Base-by-base conservation (phyloP, 1,284 basidiomycete genomes). In the Malassezia caprae region DNA sequence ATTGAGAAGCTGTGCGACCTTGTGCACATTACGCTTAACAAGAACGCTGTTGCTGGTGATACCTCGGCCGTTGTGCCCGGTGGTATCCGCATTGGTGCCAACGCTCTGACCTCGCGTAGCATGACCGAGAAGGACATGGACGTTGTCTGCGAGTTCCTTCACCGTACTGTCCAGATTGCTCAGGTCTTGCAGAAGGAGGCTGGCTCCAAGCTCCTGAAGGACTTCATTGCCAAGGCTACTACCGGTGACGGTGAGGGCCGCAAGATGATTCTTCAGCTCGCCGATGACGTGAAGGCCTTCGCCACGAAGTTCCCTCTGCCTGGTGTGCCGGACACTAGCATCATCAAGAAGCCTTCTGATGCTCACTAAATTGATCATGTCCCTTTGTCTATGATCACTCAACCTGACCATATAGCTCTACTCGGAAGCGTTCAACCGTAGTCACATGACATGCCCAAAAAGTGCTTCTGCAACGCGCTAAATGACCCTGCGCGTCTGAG, bases 1-100 rank as follows among this genome's bases (percentile, higher is more conserved):
- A 84, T 99, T 59, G 91, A 96, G 81, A 96, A 96, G 82, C 84
- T 99, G 69, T 94, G 91, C 76, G 94, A 98, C 76, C 81, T 94
- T 52, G 84, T 89, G 73, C 90, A 90, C 68, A 96, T 99, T 52
- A 73, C 71, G 4, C 62, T 65, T 58, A 56, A 75, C 88, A 87
- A 96, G 80, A 96, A 96, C 77, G 88, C 90, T 52, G 91, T 96
- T 49, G 90, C 88, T 35, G 93, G 91, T 66, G 93, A 96, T 77
- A 80, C 68, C 19, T 77, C 96, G 87, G 94, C 94, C 1, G 87
- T 91, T 75, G 88, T 88, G 4, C 94, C 94, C 48, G 94, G 94
- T 70, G 94, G 94, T 71, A 93, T 98, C 73, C 89, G 94, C 65
- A 84, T 99, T 65, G 94, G 94, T 63, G 88, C 90, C 24, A 85